These are phyloP conservation scores for Aspergillus aculeatinus DNA, from an alignment of 2,329 filamentous ascomycete genomes.

Conservation along the genomic window DNA sequence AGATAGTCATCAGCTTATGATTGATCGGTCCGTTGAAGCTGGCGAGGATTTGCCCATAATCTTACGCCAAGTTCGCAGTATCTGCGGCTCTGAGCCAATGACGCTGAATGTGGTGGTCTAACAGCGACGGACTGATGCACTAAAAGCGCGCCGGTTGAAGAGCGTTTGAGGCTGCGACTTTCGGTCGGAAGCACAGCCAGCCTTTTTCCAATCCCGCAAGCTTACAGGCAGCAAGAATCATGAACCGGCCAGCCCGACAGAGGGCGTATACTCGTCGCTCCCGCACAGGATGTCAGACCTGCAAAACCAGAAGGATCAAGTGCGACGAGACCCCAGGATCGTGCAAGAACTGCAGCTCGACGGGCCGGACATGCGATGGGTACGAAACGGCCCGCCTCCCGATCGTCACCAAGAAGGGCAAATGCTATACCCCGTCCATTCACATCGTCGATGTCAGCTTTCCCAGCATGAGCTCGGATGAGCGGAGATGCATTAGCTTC, in stretches of 20 bases:
- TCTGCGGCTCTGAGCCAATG: too few relatives aligned
- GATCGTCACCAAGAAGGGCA: background rate
- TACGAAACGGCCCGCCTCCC: slow-evolving; percentile 26
- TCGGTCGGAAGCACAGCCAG: too few relatives aligned
- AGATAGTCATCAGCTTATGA: too few relatives aligned
- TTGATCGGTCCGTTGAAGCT: too few relatives aligned
- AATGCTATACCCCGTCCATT: background rate
- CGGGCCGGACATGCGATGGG: slow-evolving; percentile 41
- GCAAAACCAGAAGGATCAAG: slow-evolving; percentile 14
- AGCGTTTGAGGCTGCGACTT: too few relatives aligned
- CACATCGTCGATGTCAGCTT: background rate
- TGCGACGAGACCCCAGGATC: slow-evolving; percentile 35
- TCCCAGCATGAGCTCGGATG: slow-evolving; percentile 15
- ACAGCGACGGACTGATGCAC: too few relatives aligned
- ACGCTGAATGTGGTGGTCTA: too few relatives aligned
- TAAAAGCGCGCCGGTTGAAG: too few relatives aligned
- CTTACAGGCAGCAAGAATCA: too few relatives aligned
- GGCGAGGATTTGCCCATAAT: too few relatives aligned
- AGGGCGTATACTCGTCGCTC: background rate
- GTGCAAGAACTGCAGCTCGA: slow-evolving; percentile 37
- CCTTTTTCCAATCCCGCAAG: too few relatives aligned
- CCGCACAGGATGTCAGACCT: slow-evolving; percentile 11
- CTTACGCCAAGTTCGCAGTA: too few relatives aligned
- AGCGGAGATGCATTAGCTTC: slow-evolving; percentile 21
- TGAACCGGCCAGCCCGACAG: background rate